These are phyloP conservation scores for Tilletia caries DNA, from an alignment of 1,284 basidiomycete genomes.

Conservation along the genomic window DNA sequence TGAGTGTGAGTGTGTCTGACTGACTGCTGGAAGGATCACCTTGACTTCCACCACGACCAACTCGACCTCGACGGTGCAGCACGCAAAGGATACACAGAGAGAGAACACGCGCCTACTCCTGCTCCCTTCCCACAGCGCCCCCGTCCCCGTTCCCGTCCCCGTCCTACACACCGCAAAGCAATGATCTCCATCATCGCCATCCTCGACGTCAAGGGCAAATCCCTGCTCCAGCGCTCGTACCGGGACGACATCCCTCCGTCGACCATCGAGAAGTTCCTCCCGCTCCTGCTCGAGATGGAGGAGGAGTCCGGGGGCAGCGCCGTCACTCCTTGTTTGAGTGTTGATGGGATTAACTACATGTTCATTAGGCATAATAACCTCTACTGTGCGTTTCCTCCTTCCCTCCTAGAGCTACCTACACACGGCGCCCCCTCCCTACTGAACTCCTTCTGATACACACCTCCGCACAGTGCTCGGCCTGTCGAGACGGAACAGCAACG, in stretches of 20 bases:
- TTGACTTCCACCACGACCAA: no score
- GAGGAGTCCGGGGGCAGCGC: conserved; percentile 80
- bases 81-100: no score
- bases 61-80: no score
- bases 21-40: no score
- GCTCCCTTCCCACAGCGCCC: no score
- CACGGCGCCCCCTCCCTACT: background rate
- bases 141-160: no score
- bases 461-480: conserved; percentile 74
- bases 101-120: no score
- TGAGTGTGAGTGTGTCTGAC: no score
- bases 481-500: conserved; percentile 93
- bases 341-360: conserved; percentile 78
- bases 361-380: conserved; percentile 97
- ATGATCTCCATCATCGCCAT: conserved; percentile 70
- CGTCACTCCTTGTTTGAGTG: conserved; percentile 82
- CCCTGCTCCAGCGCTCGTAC: conserved; percentile 95
- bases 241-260: conserved; percentile 88
- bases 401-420: background rate
- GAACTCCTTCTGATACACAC: background rate
- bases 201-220: conserved; percentile 97
- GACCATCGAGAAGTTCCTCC: conserved; percentile 88
- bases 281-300: conserved; percentile 90
- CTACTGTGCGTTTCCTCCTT: conserved; percentile 67
- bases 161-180: background rate